phyloP scores from a whole-genome alignment of 208 protist species.

The Porcisia deanei region DNA sequence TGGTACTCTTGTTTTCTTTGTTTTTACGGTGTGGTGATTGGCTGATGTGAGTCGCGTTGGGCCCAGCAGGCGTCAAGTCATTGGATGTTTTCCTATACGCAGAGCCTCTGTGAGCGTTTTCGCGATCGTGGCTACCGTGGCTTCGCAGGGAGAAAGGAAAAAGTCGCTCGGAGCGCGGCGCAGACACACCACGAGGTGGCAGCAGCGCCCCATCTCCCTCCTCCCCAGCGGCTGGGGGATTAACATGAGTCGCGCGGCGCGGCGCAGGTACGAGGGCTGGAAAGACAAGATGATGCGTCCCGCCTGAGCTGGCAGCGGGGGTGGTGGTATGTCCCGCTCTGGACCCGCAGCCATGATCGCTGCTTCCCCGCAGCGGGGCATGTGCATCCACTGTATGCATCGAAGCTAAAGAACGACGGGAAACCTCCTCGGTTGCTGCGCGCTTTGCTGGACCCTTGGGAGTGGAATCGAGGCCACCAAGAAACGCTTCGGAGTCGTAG shows the following conservation, averaged over 20 bases:
- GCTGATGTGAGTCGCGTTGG: slow-evolving; percentile 19
- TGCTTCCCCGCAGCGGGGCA: background rate
- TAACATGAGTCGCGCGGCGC: background rate
- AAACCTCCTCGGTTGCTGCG: background rate
- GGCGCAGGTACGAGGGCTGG: background rate
- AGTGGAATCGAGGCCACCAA: background rate
- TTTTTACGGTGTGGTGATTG: slow-evolving; percentile 40
- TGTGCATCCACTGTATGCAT: background rate
- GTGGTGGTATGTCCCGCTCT: background rate
- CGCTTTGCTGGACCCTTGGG: background rate
- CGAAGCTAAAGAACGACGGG: no score
- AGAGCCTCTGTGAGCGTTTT: background rate
- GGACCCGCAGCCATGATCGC: background rate
- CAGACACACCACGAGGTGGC: background rate
- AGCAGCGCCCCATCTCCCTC: slow-evolving; percentile 1
- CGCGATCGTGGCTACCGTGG: background rate
- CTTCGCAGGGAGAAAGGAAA: slow-evolving; percentile 26
- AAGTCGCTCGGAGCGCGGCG: slow-evolving; percentile 12
- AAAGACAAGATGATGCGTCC: background rate
- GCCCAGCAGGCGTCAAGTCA: background rate
- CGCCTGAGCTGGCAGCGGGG: background rate
- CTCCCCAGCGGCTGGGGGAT: background rate
- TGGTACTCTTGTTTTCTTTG: slow-evolving; percentile 25
- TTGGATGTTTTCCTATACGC: background rate
- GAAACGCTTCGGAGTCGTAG: slow-evolving; percentile 15